Evolutionary conservation across 768 basidiomycete genomes (phyloP).

Genomic region (Lentinula boryana): DNA sequence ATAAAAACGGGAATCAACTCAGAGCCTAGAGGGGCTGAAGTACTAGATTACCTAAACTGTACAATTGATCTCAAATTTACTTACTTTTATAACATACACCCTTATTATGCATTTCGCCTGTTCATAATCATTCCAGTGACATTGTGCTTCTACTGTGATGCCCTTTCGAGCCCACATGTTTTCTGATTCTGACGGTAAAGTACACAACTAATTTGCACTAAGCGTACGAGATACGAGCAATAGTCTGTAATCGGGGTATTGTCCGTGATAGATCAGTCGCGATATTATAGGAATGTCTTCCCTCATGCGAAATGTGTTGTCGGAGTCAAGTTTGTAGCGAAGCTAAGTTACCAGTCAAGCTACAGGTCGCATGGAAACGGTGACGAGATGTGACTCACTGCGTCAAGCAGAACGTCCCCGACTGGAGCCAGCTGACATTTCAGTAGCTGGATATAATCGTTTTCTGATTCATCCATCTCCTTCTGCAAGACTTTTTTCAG

Average conservation of each 20-base stretch:
- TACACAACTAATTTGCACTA: too few species aligned
- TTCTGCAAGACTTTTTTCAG: slow-evolving; percentile 25
- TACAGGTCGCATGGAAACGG: neutral
- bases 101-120: too few species aligned
- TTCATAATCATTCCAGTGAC: neutral
- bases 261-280: slow-evolving; percentile 7
- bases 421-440: slow-evolving; percentile 21
- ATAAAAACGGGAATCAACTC: neutral
- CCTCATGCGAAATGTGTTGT: neutral
- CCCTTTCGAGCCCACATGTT: neutral
- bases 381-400: neutral
- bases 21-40: neutral
- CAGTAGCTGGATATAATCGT: slow-evolving; percentile 22
- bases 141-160: neutral
- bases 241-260: slow-evolving; percentile 5
- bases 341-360: neutral
- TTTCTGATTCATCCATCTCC: slow-evolving; percentile 7
- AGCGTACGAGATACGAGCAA: slow-evolving; percentile 7
- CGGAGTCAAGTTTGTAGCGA: neutral
- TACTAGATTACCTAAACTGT: neutral
- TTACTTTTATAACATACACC: too few species aligned
- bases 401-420: slow-evolving; percentile 18
- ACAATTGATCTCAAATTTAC: neutral
- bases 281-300: slow-evolving; percentile 6
- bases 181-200: neutral